phyloP scores from a whole-genome alignment of 2,329 filamentous ascomycete species.

The Gliomastix tumulicola region DNA sequence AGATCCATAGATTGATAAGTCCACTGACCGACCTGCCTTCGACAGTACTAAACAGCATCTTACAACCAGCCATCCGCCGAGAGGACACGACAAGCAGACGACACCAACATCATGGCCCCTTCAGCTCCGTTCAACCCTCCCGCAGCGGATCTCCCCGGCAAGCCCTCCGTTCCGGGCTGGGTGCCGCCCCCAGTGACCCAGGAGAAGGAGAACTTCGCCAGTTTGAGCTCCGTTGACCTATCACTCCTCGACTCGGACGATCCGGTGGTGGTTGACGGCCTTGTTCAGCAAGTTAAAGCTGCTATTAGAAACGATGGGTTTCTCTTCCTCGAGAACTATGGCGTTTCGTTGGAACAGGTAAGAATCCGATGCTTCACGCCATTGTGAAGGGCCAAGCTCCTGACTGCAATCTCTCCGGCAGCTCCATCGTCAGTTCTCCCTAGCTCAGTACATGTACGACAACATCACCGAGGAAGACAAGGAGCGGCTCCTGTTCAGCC shows the following conservation, averaged over 20 bases:
- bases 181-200: constrained; percentile 35
- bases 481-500: constrained; percentile 36
- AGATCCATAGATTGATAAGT: no score
- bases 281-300: constrained; percentile 32
- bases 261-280: constrained; percentile 29
- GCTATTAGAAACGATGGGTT: constrained; percentile 36
- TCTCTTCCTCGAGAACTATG: constrained; percentile 42
- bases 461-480: constrained; percentile 44
- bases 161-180: constrained; percentile 34
- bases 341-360: constrained; percentile 33
- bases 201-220: constrained; percentile 32
- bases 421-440: constrained; percentile 41
- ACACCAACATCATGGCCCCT: constrained; percentile 16
- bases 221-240: constrained; percentile 33
- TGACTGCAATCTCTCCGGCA: constrained; percentile 10
- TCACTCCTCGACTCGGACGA: constrained; percentile 34
- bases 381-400: not conserved
- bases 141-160: constrained; percentile 24
- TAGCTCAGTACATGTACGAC: constrained; percentile 41
- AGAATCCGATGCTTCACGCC: not conserved
- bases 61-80: no score
- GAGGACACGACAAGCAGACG: no score
- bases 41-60: no score
- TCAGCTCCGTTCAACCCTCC: constrained; percentile 32
- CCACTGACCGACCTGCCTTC: no score